phyloP scores from a whole-genome alignment of 2,329 filamentous ascomycete genomes.

The Penicillium freii region DNA sequence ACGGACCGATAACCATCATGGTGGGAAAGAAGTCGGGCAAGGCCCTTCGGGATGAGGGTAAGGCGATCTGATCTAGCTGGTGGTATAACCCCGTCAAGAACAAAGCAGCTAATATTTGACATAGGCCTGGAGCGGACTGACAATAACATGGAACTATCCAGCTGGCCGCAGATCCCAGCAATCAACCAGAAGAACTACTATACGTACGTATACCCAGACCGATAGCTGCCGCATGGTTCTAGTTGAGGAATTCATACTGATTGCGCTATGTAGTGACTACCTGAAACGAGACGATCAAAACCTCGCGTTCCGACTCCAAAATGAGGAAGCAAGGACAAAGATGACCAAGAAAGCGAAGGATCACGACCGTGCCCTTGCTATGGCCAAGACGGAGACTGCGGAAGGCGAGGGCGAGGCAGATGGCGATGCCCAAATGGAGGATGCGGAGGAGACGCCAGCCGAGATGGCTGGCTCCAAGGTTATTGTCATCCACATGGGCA shows the following conservation, averaged over 20 bases:
- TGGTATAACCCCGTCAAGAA: slow-evolving; percentile 2
- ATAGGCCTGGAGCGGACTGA: slow-evolving; percentile 91
- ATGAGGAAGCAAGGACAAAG: slow-evolving; percentile 78
- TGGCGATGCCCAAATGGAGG: slow-evolving; percentile 58
- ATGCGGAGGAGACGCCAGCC: slow-evolving; percentile 53
- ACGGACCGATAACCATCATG: slow-evolving; percentile 45
- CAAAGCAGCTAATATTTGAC: slow-evolving; percentile 1
- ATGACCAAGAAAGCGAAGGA: slow-evolving; percentile 86
- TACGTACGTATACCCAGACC: slow-evolving; percentile 60
- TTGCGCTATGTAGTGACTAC: slow-evolving; percentile 66
- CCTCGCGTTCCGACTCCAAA: slow-evolving; percentile 80
- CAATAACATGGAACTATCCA: slow-evolving; percentile 95
- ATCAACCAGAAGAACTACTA: slow-evolving; percentile 99
- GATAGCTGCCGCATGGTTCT: not conserved
- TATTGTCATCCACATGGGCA: slow-evolving; percentile 92
- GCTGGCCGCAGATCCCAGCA: slow-evolving; percentile 85
- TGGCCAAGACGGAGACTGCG: slow-evolving; percentile 66
- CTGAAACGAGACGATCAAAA: slow-evolving; percentile 98
- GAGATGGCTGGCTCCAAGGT: slow-evolving; percentile 79
- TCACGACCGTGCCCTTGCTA: slow-evolving; percentile 77
- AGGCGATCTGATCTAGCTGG: slow-evolving; percentile 6
- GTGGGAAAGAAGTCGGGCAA: slow-evolving; percentile 66
- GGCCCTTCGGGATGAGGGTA: slow-evolving; percentile 60
- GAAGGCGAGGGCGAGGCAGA: slow-evolving; percentile 44
- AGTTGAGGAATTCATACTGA: slow-evolving; percentile 9